Percentiles rank a stretch among this genome's conserved stretches.
These are phyloP conservation scores for Corinectria fuckeliana DNA, from an alignment of 2,329 filamentous ascomycete genomes.

Conservation along the genomic window DNA sequence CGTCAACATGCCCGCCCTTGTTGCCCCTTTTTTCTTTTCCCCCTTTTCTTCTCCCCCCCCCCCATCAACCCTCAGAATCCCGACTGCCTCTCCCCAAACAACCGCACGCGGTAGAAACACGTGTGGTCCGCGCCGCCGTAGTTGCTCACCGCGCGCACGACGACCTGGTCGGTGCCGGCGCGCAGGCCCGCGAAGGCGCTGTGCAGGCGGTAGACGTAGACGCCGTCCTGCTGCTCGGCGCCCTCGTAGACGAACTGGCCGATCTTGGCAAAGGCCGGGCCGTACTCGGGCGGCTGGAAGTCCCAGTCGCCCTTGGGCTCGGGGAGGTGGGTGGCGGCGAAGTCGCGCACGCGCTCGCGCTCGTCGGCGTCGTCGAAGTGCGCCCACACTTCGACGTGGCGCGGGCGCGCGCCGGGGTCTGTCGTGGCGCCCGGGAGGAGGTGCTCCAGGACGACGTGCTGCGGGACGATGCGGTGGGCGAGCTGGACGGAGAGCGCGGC, in stretches of 20 bases:
- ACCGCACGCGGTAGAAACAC: slow-evolving; percentile 68
- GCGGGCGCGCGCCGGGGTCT: slow-evolving; percentile 67
- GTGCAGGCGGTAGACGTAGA: slow-evolving; percentile 61
- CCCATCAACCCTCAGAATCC: neutral
- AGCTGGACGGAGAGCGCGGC: slow-evolving; percentile 71
- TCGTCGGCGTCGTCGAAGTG: slow-evolving; percentile 56
- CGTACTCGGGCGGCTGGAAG: slow-evolving; percentile 35
- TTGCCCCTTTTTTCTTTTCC: neutral
- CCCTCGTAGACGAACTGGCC: slow-evolving; percentile 62
- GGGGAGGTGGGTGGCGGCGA: slow-evolving; percentile 51
- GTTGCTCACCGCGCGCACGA: slow-evolving; percentile 64
- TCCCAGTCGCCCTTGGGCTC: slow-evolving; percentile 40
- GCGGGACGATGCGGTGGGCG: slow-evolving; percentile 64
- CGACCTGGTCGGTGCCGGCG: slow-evolving; percentile 57
- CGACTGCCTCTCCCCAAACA: slow-evolving; percentile 53
- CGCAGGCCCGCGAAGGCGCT: slow-evolving; percentile 55
- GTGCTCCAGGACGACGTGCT: slow-evolving; percentile 76
- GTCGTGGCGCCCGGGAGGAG: slow-evolving; percentile 67
- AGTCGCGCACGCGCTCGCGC: slow-evolving; percentile 50
- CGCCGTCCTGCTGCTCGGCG: slow-evolving; percentile 48
- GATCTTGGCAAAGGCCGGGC: slow-evolving; percentile 61
- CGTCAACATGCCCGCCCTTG: too few relatives aligned
- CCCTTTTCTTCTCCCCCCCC: neutral
- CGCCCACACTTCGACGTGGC: slow-evolving; percentile 74
- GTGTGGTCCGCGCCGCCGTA: slow-evolving; percentile 65